A percentile compares a stretch with the other conserved stretches of the same genome.
Evolutionary conservation across 2,329 filamentous ascomycete species (phyloP).

Genomic region (Cadophora sp.): DNA sequence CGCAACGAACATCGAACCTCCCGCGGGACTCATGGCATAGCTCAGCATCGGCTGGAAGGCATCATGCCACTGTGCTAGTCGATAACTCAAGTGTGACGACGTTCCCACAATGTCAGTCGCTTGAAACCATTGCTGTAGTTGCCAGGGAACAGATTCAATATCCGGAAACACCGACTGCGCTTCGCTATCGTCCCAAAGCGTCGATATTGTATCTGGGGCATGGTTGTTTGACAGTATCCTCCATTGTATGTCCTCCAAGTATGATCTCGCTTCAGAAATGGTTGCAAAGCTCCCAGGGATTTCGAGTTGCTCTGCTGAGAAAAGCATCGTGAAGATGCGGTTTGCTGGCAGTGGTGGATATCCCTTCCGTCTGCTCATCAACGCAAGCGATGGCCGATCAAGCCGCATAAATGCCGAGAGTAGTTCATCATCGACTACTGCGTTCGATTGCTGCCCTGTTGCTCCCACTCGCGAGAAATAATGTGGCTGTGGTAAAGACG

Average conservation of each 20-base stretch:
- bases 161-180: neutral
- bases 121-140: slow-evolving; percentile 27
- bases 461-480: slow-evolving; percentile 21
- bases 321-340: slow-evolving; percentile 27
- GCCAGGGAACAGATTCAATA: slow-evolving; percentile 14
- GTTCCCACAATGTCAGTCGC: slow-evolving; percentile 12
- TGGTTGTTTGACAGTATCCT: slow-evolving; percentile 12
- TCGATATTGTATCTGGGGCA: slow-evolving; percentile 14
- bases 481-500: slow-evolving; percentile 21
- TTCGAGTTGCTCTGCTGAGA: slow-evolving; percentile 19
- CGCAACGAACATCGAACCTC: slow-evolving; percentile 30
- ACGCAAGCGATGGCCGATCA: slow-evolving; percentile 30
- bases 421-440: slow-evolving; percentile 34
- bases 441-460: slow-evolving; percentile 7
- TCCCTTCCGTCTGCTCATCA: slow-evolving; percentile 28
- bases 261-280: slow-evolving; percentile 27
- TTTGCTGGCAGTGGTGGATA: slow-evolving; percentile 15
- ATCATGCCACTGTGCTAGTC: slow-evolving; percentile 38
- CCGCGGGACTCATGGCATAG: slow-evolving; percentile 31
- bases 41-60: slow-evolving; percentile 35
- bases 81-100: slow-evolving; percentile 21
- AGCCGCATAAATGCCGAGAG: slow-evolving; percentile 38
- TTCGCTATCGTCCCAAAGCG: slow-evolving; percentile 8
- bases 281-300: slow-evolving; percentile 24
- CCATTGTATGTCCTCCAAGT: slow-evolving; percentile 29